phyloP scores from a whole-genome alignment of 148 eudicot species.

The Rhododendron williamsianum region DNA sequence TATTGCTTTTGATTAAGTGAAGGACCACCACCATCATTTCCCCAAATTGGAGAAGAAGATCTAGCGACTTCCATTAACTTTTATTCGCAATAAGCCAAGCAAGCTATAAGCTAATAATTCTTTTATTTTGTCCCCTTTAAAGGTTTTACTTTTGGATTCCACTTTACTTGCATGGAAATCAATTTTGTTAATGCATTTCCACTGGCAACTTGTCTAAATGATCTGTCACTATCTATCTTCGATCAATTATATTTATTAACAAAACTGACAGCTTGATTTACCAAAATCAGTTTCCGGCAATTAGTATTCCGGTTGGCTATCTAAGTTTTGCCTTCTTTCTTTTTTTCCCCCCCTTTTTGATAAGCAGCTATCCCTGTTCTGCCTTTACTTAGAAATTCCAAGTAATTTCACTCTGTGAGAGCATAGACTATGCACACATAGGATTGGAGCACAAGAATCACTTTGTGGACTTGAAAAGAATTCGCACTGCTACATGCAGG shows the following conservation, averaged over 20 bases:
- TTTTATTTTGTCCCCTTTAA: conserved; percentile 2
- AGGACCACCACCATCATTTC: conserved; percentile 11
- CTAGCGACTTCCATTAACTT: conserved; percentile 17
- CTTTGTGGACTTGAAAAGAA: not conserved
- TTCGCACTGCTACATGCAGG: not conserved
- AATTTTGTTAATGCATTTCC: not conserved
- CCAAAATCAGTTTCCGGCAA: not conserved
- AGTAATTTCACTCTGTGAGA: conserved; percentile 1
- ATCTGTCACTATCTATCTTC: not conserved
- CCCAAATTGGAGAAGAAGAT: conserved; percentile 15
- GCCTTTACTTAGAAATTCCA: not conserved
- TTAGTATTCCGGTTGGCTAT: not conserved
- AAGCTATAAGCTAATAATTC: not conserved
- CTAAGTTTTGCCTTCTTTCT: not conserved
- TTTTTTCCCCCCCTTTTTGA: not conserved
- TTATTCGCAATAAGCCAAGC: not conserved
- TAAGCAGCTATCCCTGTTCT: not conserved
- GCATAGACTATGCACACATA: not conserved
- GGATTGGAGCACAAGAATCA: conserved; percentile 8
- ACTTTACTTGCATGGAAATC: not conserved
- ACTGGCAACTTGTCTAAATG: not conserved
- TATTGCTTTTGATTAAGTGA: conserved; percentile 11
- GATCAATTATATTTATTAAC: not conserved
- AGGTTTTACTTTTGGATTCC: not conserved
- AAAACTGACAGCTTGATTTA: not conserved